Conservation (phyloP, 2,329 filamentous ascomycete species). For the Colletotrichum eleusines region DNA sequence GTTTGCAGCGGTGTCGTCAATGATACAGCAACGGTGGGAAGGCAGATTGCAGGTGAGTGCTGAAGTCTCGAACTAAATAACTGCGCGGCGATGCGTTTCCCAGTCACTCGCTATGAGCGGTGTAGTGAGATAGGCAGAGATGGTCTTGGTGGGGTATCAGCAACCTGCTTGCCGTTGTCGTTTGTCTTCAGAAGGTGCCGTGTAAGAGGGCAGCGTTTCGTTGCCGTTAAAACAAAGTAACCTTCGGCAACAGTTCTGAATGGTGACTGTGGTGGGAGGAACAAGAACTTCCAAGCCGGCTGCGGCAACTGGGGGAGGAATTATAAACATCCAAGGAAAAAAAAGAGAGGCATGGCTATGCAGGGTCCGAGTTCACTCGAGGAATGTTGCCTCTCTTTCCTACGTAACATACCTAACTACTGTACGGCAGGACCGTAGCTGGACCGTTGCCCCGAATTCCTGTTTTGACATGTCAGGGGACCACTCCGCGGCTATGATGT, state of each 20-base stretch:
- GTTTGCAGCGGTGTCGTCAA: slow-evolving; percentile 33
- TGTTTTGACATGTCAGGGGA: slow-evolving; percentile 41
- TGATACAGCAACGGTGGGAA: slow-evolving; percentile 5
- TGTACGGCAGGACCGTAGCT: neutral
- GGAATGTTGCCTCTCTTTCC: slow-evolving; percentile 17
- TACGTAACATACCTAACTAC: slow-evolving; percentile 7
- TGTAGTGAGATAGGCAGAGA: neutral
- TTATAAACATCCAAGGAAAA: slow-evolving; percentile 16
- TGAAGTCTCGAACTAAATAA: neutral
- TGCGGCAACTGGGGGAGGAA: slow-evolving; percentile 7
- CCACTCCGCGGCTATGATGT: slow-evolving; percentile 37
- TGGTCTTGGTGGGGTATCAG: too few species aligned
- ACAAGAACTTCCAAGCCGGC: slow-evolving; percentile 11
- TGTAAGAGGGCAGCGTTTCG: neutral
- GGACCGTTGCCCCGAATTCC: slow-evolving; percentile 33
- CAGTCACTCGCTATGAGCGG: slow-evolving; percentile 6
- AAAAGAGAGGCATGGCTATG: slow-evolving; percentile 15
- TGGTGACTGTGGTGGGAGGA: neutral
- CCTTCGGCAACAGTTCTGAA: neutral
- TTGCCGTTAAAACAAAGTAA: neutral
- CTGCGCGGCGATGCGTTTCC: neutral
- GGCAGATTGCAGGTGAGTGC: slow-evolving; percentile 34
- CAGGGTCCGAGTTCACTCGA: slow-evolving; percentile 24
- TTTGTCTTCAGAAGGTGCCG: neutral
- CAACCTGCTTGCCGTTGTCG: too few species aligned